These are phyloP conservation scores for Fraxinus paxiana DNA, from an alignment of 305 asterid genomes.

Conservation along the genomic window DNA sequence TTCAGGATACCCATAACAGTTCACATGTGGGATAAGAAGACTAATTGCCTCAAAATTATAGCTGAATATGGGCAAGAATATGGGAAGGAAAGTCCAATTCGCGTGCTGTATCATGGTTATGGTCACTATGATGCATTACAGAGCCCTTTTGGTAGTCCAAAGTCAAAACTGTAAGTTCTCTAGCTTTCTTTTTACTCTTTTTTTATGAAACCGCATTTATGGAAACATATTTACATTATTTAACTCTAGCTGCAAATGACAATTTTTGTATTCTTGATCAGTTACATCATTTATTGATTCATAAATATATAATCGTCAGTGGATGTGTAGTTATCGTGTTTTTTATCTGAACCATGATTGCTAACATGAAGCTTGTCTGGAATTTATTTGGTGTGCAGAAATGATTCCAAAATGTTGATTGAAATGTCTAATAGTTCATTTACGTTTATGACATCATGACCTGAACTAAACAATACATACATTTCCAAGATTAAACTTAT, in stretches of 20 bases:
- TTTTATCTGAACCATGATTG: not conserved
- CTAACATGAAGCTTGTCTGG: not conserved
- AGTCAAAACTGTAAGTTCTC: slow-evolving; percentile 34
- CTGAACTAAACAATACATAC: not conserved
- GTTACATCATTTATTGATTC: not conserved
- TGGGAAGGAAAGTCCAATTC: slow-evolving; percentile 53
- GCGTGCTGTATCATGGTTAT: slow-evolving; percentile 60
- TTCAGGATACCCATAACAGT: slow-evolving; percentile 63
- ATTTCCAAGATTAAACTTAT: not conserved
- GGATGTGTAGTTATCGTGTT: not conserved
- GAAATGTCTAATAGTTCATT: not conserved
- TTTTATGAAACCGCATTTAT: not conserved
- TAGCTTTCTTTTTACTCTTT: not conserved
- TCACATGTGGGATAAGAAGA: slow-evolving; percentile 60
- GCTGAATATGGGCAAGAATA: slow-evolving; percentile 71
- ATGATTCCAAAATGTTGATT: not conserved
- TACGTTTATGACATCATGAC: not conserved
- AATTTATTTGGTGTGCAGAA: not conserved
- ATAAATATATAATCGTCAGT: not conserved
- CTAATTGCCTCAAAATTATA: slow-evolving; percentile 43
- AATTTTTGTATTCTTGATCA: not conserved
- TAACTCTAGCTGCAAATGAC: not conserved
- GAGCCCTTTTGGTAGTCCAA: slow-evolving; percentile 29
- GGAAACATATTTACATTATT: not conserved
- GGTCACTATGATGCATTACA: slow-evolving; percentile 63